These are phyloP conservation scores for Alternaria brassicicola DNA, from an alignment of 2,329 filamentous ascomycete genomes.

Conservation along the genomic window DNA sequence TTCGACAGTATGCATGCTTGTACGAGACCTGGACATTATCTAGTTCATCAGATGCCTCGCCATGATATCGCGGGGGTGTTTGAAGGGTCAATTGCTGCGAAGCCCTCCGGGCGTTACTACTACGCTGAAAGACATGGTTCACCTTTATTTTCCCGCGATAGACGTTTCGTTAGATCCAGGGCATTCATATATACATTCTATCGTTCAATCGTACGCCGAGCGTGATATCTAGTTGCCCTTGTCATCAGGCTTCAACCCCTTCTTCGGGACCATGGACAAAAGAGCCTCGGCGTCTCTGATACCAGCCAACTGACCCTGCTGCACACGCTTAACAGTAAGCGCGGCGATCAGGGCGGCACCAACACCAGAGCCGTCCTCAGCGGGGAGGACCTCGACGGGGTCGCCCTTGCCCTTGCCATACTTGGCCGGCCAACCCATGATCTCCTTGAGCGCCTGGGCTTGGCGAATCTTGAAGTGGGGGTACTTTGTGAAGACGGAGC, in stretches of 20 bases:
- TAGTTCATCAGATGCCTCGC: background rate
- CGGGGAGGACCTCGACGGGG: conserved; percentile 83
- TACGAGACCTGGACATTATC: background rate
- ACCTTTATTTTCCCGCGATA: background rate
- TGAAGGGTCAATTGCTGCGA: background rate
- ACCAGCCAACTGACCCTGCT: conserved; percentile 64
- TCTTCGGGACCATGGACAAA: conserved; percentile 41
- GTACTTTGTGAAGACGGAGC: conserved; percentile 99
- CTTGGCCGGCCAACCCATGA: conserved; percentile 89
- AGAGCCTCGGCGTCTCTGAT: conserved; percentile 59
- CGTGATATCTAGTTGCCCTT: background rate
- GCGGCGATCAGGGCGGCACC: conserved; percentile 92
- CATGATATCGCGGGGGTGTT: background rate
- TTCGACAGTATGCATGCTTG: background rate
- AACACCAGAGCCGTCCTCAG: conserved; percentile 97
- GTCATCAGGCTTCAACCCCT: background rate
- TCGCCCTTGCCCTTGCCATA: conserved; percentile 68
- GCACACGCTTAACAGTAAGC: conserved; percentile 66
- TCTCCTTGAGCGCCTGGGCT: conserved; percentile 87
- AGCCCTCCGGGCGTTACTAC: background rate
- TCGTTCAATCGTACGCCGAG: background rate
- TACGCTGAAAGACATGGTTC: background rate
- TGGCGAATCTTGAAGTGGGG: conserved; percentile 96
- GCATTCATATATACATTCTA: conserved; percentile 3
- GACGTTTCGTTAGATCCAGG: background rate